Conservation (phyloP, 176 grass and related monocot species). For the Cenchrus americanus region DNA sequence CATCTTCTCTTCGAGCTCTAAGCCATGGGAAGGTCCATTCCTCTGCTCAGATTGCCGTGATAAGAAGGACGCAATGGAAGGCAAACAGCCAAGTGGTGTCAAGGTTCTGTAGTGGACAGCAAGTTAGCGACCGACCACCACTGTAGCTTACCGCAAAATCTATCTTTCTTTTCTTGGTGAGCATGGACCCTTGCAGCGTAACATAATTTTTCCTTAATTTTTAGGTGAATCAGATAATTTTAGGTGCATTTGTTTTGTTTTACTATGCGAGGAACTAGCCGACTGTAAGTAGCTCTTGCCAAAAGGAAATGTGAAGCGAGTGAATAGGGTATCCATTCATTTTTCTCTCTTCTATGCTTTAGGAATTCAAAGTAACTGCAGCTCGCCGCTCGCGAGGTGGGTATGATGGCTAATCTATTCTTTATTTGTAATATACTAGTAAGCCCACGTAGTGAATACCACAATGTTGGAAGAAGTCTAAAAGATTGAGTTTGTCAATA, state of each 20-base stretch:
- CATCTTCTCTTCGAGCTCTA: conserved; percentile 80
- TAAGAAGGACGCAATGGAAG: conserved; percentile 99
- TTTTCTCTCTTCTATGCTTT: conserved; percentile 11
- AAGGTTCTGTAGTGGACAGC: conserved; percentile 65
- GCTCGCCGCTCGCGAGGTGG: conserved; percentile 40
- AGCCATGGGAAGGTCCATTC: conserved; percentile 94
- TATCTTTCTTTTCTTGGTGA: conserved; percentile 28
- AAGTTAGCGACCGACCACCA: conserved; percentile 20
- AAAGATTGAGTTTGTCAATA: no score
- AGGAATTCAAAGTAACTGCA: conserved; percentile 30
- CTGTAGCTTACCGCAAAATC: conserved; percentile 45
- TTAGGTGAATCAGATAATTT: conserved; percentile 33
- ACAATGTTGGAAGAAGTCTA: no score
- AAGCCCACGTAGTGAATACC: no score
- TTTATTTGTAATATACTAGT: conserved; percentile 43
- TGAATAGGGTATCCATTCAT: conserved; percentile 48
- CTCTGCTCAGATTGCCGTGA: conserved; percentile 85
- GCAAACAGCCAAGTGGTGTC: conserved; percentile 84
- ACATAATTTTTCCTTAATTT: conserved; percentile 26
- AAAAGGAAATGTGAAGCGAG: conserved; percentile 53
- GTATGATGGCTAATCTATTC: conserved; percentile 37
- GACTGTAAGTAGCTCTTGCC: conserved; percentile 53
- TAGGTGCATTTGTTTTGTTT: conserved; percentile 44
- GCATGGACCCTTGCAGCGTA: conserved; percentile 17
- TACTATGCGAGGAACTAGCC: conserved; percentile 40